A percentile compares a stretch with the other conserved stretches of the same genome.
Conservation (phyloP, 2,329 filamentous ascomycete species). For the Diplodia sapinea region DNA sequence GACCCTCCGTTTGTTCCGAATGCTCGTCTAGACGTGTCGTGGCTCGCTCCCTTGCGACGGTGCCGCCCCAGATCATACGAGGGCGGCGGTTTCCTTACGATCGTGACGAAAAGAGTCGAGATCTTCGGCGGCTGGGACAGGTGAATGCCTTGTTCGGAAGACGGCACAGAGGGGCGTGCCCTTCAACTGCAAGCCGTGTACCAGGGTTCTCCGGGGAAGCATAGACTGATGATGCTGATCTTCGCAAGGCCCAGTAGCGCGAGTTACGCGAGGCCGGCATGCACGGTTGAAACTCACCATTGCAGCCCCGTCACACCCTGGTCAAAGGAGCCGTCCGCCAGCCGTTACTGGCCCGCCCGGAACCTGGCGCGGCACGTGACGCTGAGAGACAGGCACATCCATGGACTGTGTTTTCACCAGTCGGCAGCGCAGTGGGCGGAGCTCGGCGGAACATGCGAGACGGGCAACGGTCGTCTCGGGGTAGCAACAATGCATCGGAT, state of each 20-base stretch:
- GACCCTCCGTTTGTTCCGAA: constrained; percentile 17
- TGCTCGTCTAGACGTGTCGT: background rate
- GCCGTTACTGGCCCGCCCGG: constrained; percentile 6
- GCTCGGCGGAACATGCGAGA: constrained; percentile 25
- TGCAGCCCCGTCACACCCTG: constrained; percentile 26
- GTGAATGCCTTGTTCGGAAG: background rate
- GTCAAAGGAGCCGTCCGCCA: constrained; percentile 22
- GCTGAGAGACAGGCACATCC: constrained; percentile 3
- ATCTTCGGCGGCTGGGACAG: constrained; percentile 13
- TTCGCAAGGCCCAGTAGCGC: constrained; percentile 19
- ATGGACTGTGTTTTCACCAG: constrained; percentile 5
- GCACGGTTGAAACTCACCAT: constrained; percentile 26
- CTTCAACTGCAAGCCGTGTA: background rate
- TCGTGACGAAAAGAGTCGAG: constrained; percentile 23
- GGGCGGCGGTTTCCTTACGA: constrained; percentile 27
- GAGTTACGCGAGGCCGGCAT: constrained; percentile 26
- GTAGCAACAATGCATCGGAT: constrained; percentile 11
- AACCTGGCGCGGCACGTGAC: constrained; percentile 21
- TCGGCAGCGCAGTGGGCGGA: constrained; percentile 9
- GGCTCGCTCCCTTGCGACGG: constrained; percentile 8
- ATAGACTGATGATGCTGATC: constrained; percentile 22
- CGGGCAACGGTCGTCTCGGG: constrained; percentile 26
- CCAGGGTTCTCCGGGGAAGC: constrained; percentile 19
- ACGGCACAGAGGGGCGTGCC: constrained; percentile 19
- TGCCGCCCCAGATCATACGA: constrained; percentile 26